Evolutionary conservation across 768 basidiomycete species (phyloP), one percentile per base, ranked within the genome.

Genomic region (Russula compacta): DNA sequence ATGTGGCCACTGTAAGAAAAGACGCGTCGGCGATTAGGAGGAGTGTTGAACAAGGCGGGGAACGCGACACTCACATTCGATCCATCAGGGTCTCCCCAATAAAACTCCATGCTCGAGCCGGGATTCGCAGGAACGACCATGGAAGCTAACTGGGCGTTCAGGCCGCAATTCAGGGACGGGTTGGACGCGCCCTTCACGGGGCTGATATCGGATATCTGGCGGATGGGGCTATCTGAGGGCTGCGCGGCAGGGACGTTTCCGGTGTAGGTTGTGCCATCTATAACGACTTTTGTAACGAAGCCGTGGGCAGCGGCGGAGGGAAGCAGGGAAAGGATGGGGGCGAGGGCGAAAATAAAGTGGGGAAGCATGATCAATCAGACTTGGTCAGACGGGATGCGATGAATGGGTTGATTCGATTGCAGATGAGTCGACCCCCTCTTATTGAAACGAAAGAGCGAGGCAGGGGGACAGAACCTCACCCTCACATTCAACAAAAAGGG

Each of bases 161-260:
- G 72, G 8, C 86, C 87, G 63, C 86, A 88, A 69, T 80, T 85
- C 6, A 85, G 29, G 47, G 71, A 73, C 2, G 78, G 67, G 64
- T 83, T 86, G 44, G 39, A 70, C 14, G 83, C 78, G 44, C 81
- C 81, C 68, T 86, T 79, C 61, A 81, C 77, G 2, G 81, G 79
- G 0, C 68, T 56, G 59, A 75, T 73, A 53, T 67, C 67, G 56
- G 71, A 66, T 39, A 81, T 75, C 59, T 74, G 75, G 40, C 81
- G 77, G 39, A 81, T 72, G n/a, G 63, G 59, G 46, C 60, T 63
- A 36, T 58, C 53, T 14, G 64, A 33, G 8, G 63, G 24, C 2
- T 50, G 15, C 7, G 53, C 57, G 8, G 39, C 42, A 56, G 65
- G 65, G 38, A 49, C 47, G 50, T 64, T 64, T 40, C 59, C 65